A percentile compares a stretch with the other conserved stretches of the same genome.
Evolutionary conservation across 2,329 filamentous ascomycete genomes (phyloP).

Genomic region (Fusarium foetens): DNA sequence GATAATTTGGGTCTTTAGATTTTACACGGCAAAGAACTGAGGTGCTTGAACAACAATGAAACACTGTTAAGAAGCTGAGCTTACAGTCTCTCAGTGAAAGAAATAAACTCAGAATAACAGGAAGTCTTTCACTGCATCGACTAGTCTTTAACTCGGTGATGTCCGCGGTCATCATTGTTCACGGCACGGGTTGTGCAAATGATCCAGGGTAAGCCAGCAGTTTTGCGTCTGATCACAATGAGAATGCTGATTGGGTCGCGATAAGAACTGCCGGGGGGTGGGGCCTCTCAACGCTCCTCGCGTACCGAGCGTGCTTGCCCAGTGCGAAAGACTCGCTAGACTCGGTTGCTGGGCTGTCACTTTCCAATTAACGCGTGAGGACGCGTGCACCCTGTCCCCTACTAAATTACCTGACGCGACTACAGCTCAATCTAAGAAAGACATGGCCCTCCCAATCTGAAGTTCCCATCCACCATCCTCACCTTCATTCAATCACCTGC

Average conservation of each 20-base stretch:
- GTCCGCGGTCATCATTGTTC: accelerated
- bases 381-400: constrained; percentile 34
- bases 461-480: constrained; percentile 1
- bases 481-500: neutral
- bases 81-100: accelerated
- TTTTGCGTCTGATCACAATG: neutral
- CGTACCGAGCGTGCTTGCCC: neutral
- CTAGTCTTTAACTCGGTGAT: accelerated
- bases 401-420: constrained; percentile 32
- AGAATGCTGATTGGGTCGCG: neutral
- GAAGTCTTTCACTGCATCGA: accelerated
- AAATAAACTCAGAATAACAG: neutral
- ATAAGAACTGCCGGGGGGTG: constrained; percentile 3
- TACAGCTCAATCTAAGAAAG: constrained; percentile 1
- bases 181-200: neutral
- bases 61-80: accelerated
- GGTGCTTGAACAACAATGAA: neutral
- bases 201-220: neutral
- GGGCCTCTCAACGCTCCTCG: neutral
- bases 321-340: constrained; percentile 1
- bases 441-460: neutral
- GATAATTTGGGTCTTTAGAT: too few species aligned
- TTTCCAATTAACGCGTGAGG: constrained; percentile 42
- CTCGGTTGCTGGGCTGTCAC: constrained; percentile 26
- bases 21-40: neutral